Evolutionary conservation across 345 rosid species (phyloP).

Genomic region (Sapria himalayana): DNA sequence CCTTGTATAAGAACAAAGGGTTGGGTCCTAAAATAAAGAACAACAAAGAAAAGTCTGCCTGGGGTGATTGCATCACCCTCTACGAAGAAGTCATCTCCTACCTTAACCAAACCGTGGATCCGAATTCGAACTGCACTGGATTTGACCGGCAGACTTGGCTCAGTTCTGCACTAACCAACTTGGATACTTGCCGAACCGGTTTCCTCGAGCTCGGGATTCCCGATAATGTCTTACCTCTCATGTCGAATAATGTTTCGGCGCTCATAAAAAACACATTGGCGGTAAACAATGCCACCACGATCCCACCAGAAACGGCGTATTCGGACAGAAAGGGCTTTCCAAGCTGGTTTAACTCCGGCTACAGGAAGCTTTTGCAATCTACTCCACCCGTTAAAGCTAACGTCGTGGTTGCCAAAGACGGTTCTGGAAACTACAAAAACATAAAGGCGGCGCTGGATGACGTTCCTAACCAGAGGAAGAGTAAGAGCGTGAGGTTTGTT

Average conservation of each 20-base stretch:
- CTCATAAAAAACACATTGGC: slow-evolving; percentile 51
- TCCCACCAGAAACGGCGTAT: no score
- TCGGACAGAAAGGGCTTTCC: slow-evolving; percentile 33
- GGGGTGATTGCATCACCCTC: slow-evolving; percentile 63
- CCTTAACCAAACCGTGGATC: slow-evolving; percentile 34
- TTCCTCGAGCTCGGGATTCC: slow-evolving; percentile 38
- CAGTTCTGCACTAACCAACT: slow-evolving; percentile 59
- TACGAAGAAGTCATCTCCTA: slow-evolving; percentile 29
- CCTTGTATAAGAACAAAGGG: slow-evolving; percentile 22
- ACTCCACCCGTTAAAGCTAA: slow-evolving; percentile 16
- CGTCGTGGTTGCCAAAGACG: slow-evolving; percentile 56
- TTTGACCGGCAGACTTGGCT: slow-evolving; percentile 71
- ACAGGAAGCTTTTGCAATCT: slow-evolving; percentile 35
- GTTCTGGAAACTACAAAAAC: slow-evolving; percentile 37
- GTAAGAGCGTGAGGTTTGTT: slow-evolving; percentile 38
- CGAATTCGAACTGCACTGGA: slow-evolving; percentile 26
- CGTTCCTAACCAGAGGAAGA: slow-evolving; percentile 31
- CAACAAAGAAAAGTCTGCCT: slow-evolving; percentile 37
- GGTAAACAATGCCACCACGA: slow-evolving; percentile 16
- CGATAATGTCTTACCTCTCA: slow-evolving; percentile 26
- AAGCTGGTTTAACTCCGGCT: slow-evolving; percentile 40
- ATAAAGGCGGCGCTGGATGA: slow-evolving; percentile 47
- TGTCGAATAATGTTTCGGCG: slow-evolving; percentile 44
- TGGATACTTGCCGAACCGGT: slow-evolving; percentile 52
- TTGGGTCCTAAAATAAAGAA: slow-evolving; percentile 41